Base-by-base conservation (phyloP, 768 basidiomycete species). In the Cystoderma amianthinum region DNA sequence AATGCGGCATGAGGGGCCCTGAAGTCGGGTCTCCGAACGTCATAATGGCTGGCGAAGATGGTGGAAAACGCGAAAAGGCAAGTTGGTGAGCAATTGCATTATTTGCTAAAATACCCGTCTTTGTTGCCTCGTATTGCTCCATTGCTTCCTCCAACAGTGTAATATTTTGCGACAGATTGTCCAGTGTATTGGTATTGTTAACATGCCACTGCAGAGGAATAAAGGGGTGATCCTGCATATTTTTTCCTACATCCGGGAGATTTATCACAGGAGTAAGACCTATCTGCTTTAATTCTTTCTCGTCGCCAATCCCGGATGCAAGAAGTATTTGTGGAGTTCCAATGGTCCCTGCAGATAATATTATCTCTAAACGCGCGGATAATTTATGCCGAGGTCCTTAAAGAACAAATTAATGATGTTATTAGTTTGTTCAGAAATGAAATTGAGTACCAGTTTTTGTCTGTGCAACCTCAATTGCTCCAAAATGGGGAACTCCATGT, bases 301-400 rank as follows among this genome's bases (percentile, higher is more conserved):
- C 23, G n/a, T 52, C 48, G 4, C 62, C 62, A 32, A 63, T 50
- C 13, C 59, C 60, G 1, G 52, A 54, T 20, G 48, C 36, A 37
- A 59, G 45, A 7, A 59, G 48, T 2, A 59, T 46, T 20, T 55
- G 54, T 4, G 57, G 56, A 1, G 52, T 54, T 2, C 25, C 48
- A 1, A 57, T 41, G 5, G 48, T 43, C 10, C 57, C 57, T 5
- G 48, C 44, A 12, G 53, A 64, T 13, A 80, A 46, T 10, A 80
- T 60, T 28, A 80, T 62, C 48, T 80, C 77, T 44, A 68, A 71
- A 43, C 50, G 49, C 1, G 74, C 77, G 6, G 45, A 62, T 1
- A 61, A 67, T 2, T 55, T 56, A 43, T 62, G 71, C 24, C 41
- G 51, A 5, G 33, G 43, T 6, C 46, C 51, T 33, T 36, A 10